Conservation (phyloP, 805 yeast genomes). For the Danielozyma ontarioensis region DNA sequence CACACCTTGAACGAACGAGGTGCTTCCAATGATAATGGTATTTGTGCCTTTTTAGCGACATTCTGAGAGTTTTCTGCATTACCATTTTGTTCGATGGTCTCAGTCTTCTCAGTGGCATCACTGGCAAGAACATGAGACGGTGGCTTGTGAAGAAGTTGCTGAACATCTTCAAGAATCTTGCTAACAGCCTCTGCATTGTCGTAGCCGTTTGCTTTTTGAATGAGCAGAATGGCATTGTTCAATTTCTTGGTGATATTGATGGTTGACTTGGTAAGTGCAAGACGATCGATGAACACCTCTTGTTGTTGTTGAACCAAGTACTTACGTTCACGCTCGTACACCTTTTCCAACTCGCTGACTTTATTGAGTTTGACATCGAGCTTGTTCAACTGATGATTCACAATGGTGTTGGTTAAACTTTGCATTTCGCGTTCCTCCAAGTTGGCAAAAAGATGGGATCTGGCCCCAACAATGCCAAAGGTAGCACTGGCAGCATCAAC, state of each 20-base stretch:
- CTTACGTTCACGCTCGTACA: constrained; percentile 60
- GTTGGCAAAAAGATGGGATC: constrained; percentile 73
- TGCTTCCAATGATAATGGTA: constrained; percentile 34
- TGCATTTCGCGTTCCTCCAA: constrained; percentile 78
- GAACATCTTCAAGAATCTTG: constrained; percentile 25
- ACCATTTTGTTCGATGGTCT: constrained; percentile 1
- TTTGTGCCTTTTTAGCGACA: constrained; percentile 10
- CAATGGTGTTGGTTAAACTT: constrained; percentile 48
- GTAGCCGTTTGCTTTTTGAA: constrained; percentile 6
- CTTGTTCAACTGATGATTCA: constrained; percentile 59
- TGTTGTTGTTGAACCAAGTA: constrained; percentile 58
- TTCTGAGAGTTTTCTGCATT: constrained; percentile 1
- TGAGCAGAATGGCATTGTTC: constrained; percentile 22
- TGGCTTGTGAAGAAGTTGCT: constrained; percentile 30
- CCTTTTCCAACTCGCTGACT: constrained; percentile 57
- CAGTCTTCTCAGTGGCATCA: constrained; percentile 7
- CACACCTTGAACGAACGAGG: constrained; percentile 41
- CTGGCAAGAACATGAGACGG: constrained; percentile 16
- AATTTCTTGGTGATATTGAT: constrained; percentile 45
- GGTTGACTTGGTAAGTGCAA: constrained; percentile 61
- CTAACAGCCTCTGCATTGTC: constrained; percentile 7
- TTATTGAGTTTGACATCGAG: constrained; percentile 59
- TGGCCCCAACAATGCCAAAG: constrained; percentile 70
- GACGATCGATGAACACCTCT: constrained; percentile 58
- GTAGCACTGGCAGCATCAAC: constrained; percentile 66